These are phyloP conservation scores for Xylariaceae sp. DNA, from an alignment of 2,329 filamentous ascomycete genomes.

Conservation along the genomic window DNA sequence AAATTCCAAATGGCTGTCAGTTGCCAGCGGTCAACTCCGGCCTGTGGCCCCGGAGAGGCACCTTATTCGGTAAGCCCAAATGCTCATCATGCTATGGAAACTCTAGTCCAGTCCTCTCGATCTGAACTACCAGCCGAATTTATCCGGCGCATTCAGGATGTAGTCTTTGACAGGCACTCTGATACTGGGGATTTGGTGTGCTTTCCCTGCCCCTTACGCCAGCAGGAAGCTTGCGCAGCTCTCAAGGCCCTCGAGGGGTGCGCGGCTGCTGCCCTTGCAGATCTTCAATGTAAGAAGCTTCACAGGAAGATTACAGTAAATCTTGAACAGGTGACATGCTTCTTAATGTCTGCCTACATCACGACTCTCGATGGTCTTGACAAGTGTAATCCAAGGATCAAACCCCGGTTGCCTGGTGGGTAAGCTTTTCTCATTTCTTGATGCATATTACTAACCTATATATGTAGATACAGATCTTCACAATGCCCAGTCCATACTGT, in stretches of 20 bases:
- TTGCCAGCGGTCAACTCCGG: slow-evolving; percentile 10
- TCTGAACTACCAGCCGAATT: slow-evolving; percentile 43
- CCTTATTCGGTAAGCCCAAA: slow-evolving; percentile 43
- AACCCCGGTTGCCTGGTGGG: slow-evolving; percentile 45
- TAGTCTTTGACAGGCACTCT: slow-evolving; percentile 40
- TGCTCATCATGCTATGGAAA: slow-evolving; percentile 38
- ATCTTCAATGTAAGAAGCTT: slow-evolving; percentile 55
- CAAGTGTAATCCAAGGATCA: slow-evolving; percentile 54
- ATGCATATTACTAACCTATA: slow-evolving; percentile 33
- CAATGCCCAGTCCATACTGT: slow-evolving; percentile 71
- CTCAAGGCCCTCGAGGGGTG: slow-evolving; percentile 66
- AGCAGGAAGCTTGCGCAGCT: slow-evolving; percentile 49
- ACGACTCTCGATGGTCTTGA: slow-evolving; percentile 59
- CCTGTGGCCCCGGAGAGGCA: background rate
- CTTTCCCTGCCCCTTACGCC: slow-evolving; percentile 49
- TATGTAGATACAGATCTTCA: slow-evolving; percentile 71
- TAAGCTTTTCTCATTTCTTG: slow-evolving; percentile 40
- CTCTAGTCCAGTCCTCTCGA: slow-evolving; percentile 36
- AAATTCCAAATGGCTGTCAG: slow-evolving; percentile 18
- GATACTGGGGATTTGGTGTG: slow-evolving; percentile 41
- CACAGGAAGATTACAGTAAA: slow-evolving; percentile 55
- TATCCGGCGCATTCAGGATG: slow-evolving; percentile 34
- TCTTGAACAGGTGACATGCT: slow-evolving; percentile 59
- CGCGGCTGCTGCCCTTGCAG: slow-evolving; percentile 64
- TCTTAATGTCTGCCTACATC: slow-evolving; percentile 64